Evolutionary conservation across 441 rosid species (phyloP), one percentile per base, ranked within the genome.

Genomic region (Cnidoscolus chayamansa): DNA sequence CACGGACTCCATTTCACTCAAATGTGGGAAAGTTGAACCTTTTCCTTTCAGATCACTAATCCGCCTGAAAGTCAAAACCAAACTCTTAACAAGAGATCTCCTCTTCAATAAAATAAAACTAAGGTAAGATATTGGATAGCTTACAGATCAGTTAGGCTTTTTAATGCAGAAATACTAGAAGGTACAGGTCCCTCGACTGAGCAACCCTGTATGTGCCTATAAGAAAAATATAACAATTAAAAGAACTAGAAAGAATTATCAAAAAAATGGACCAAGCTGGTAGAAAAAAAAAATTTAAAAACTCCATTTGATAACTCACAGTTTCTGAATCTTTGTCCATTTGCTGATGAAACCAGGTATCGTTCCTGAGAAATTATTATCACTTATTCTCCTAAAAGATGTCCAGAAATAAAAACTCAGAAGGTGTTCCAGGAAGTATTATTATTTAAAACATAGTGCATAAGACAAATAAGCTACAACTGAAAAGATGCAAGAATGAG

Each of bases 101-200:
- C 4, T 75, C 30, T 32, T 40, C 47, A 16, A 47, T 13, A 25
- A 11, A 60, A 11, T 4, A 65, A 37, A 69, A n/a, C 43, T 35
- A 54, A 76, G 48, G 50, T 17, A 72, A 75, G 60, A 37, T 16
- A 61, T 50, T 61, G 50, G 67, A 56, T 64, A 73, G 74, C 90
- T 13, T 91, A 94, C 98, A 94, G 78, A 81, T 94, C 98, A 63
- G 74, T 81, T 73, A 94, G 78, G 76, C 79, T 85, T 59, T 87
- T 89, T 74, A 90, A 76, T 59, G 83, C 74, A 45, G 95, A 85
- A 58, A 94, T 85, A 85, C 74, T 86, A 12, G 91, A 82, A 79
- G 98, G 93, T 70, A 91, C 84, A 0, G 96, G 97, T 51, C 96
- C 96, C 77, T 87, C 87, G 47, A 94, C 87, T 76, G 84, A 83